These are phyloP conservation scores for Phytophthora syringae DNA, from an alignment of 352 stramenopile species.

Conservation along the genomic window DNA sequence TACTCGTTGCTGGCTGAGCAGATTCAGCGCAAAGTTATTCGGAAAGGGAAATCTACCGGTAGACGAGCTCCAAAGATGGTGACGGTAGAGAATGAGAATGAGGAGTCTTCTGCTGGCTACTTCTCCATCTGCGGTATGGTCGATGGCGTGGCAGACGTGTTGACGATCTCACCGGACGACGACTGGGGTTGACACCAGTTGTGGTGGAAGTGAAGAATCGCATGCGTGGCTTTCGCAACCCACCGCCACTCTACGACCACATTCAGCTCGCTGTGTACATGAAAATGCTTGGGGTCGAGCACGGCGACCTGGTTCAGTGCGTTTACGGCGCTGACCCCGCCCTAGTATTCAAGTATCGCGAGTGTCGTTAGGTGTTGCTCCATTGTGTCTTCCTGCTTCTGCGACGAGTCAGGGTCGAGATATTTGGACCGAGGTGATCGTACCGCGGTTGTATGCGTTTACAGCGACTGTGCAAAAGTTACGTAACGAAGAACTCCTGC, in stretches of 20 bases:
- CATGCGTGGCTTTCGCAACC: constrained; percentile 61
- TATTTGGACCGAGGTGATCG: constrained; percentile 67
- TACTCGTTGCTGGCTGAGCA: constrained; percentile 37
- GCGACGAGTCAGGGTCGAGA: constrained; percentile 20
- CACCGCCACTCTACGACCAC: constrained; percentile 71
- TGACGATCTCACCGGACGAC: constrained; percentile 59
- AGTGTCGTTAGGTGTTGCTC: constrained; percentile 49
- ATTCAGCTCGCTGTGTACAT: constrained; percentile 86
- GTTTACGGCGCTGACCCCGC: constrained; percentile 44
- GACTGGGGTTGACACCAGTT: constrained; percentile 67
- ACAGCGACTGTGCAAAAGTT: constrained; percentile 54
- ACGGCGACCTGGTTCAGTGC: constrained; percentile 79
- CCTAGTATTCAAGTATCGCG: constrained; percentile 63
- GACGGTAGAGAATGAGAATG: constrained; percentile 1
- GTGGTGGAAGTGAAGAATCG: constrained; percentile 86
- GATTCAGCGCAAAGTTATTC: constrained; percentile 21
- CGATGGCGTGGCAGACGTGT: constrained; percentile 69
- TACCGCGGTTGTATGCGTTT: constrained; percentile 69
- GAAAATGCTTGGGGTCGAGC: constrained; percentile 71
- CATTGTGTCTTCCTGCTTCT: constrained; percentile 40
- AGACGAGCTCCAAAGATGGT: constrained; percentile 7
- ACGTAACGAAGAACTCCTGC: constrained; percentile 53
- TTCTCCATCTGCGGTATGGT: constrained; percentile 87
- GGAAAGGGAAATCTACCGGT: constrained; percentile 7
- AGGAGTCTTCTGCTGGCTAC: constrained; percentile 28